Conservation (phyloP, 495 filamentous ascomycete species). For the Rusavskia elegans region DNA sequence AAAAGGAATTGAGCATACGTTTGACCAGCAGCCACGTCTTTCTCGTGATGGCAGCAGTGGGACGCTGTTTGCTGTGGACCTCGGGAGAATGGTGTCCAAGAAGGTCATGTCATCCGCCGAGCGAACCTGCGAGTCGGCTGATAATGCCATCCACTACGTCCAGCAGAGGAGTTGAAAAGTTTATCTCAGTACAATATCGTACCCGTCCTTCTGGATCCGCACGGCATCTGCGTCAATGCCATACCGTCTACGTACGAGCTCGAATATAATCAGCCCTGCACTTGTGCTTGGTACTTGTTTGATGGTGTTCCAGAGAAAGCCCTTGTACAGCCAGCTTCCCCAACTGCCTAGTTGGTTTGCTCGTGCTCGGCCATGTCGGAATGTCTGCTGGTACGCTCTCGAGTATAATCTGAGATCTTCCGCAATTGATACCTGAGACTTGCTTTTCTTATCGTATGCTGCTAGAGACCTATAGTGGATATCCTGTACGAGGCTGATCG, state of each 20-base stretch:
- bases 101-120: too few species aligned
- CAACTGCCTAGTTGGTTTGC: slow-evolving; percentile 48
- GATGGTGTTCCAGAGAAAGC: slow-evolving; percentile 59
- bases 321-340: slow-evolving; percentile 57
- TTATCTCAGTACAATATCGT: slow-evolving; percentile 49
- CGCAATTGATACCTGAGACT: slow-evolving; percentile 25
- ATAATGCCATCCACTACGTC: neutral
- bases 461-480: slow-evolving; percentile 68
- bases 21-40: too few species aligned
- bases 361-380: slow-evolving; percentile 47
- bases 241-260: slow-evolving; percentile 69
- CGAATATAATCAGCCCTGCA: slow-evolving; percentile 80
- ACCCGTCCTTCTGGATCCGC: slow-evolving; percentile 49
- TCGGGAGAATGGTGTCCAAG: too few species aligned
- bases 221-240: slow-evolving; percentile 49
- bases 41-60: too few species aligned
- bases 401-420: slow-evolving; percentile 52
- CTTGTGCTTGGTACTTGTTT: slow-evolving; percentile 78
- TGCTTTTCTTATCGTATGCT: slow-evolving; percentile 52
- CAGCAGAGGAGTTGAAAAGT: neutral
- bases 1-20: too few species aligned
- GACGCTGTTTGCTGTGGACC: too few species aligned
- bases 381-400: slow-evolving; percentile 61
- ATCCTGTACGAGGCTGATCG: slow-evolving; percentile 56
- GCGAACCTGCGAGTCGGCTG: too few species aligned